A percentile compares a stretch with the other conserved stretches of the same genome.
These are phyloP conservation scores for Eimeria maxima DNA, from an alignment of 169 alveolate genomes.

Conservation along the genomic window DNA sequence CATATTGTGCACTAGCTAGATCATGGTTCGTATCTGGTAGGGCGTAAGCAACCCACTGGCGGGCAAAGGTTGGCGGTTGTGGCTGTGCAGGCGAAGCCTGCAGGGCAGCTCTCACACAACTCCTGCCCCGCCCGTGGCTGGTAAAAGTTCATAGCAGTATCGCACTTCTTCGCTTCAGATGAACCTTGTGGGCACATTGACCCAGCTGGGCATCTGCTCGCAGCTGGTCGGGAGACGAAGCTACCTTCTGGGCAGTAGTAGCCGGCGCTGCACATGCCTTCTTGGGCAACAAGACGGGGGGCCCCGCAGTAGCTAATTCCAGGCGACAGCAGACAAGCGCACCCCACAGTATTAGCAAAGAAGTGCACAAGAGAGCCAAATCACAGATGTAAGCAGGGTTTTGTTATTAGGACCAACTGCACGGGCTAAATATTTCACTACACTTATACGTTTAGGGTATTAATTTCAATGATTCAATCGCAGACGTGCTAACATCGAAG, in stretches of 20 bases:
- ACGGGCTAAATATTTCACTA: background rate
- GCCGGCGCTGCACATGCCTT: slow-evolving; percentile 48
- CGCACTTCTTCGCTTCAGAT: slow-evolving; percentile 19
- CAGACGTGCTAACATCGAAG: background rate
- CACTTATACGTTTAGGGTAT: no score
- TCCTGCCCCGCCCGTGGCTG: slow-evolving; percentile 46
- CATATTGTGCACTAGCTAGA: no score
- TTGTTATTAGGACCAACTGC: no score
- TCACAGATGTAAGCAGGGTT: no score
- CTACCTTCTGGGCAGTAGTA: slow-evolving; percentile 71
- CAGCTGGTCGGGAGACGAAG: slow-evolving; percentile 25
- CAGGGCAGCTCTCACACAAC: slow-evolving; percentile 52
- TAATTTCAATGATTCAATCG: background rate
- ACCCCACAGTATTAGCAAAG: background rate
- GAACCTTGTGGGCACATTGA: slow-evolving; percentile 67
- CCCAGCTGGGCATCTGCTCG: slow-evolving; percentile 59
- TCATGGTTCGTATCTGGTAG: background rate
- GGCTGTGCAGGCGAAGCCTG: slow-evolving; percentile 65
- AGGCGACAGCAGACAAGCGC: background rate
- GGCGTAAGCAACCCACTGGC: background rate
- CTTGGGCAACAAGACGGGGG: slow-evolving; percentile 26
- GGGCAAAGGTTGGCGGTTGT: slow-evolving; percentile 46
- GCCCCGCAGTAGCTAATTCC: slow-evolving; percentile 67
- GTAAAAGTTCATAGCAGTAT: slow-evolving; percentile 41
- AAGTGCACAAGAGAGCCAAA: background rate